Conservation (phyloP, 106 monocot genomes). For the Vanilla planifolia region DNA sequence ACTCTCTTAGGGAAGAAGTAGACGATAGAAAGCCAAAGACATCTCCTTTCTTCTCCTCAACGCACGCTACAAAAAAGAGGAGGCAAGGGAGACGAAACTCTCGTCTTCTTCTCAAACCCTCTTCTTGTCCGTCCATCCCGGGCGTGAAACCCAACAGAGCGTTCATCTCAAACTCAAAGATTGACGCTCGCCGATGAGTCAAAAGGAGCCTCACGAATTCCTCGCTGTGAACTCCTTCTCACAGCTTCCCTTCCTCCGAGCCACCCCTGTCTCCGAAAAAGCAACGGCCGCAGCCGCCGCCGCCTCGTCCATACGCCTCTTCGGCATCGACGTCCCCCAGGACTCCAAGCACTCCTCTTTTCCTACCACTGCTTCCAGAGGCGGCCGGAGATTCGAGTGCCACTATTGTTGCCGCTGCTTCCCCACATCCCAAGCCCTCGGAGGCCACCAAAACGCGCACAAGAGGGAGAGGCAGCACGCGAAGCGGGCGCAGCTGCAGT, state of each 20-base stretch:
- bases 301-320: conserved; percentile 42
- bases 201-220: conserved; percentile 50
- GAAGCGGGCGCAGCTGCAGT: conserved; percentile 71
- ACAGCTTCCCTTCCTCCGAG: conserved; percentile 79
- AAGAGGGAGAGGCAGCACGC: conserved; percentile 82
- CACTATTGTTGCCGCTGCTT: conserved; percentile 94
- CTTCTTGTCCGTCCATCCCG: no score
- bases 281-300: conserved; percentile 20
- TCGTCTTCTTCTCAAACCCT: no score
- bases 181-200: no score
- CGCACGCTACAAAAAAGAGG: no score
- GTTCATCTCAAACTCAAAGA: no score
- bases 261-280: conserved; percentile 8
- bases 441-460: conserved; percentile 83
- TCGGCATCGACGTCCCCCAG: conserved; percentile 66
- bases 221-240: conserved; percentile 80
- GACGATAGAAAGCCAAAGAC: no score
- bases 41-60: no score
- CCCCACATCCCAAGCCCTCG: conserved; percentile 93
- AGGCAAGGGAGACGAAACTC: no score
- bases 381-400: conserved; percentile 71
- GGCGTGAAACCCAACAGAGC: no score
- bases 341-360: no score
- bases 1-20: no score
- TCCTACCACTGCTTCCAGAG: not conserved